These are phyloP conservation scores for Mycena metata DNA, from an alignment of 768 basidiomycete genomes.

Conservation along the genomic window DNA sequence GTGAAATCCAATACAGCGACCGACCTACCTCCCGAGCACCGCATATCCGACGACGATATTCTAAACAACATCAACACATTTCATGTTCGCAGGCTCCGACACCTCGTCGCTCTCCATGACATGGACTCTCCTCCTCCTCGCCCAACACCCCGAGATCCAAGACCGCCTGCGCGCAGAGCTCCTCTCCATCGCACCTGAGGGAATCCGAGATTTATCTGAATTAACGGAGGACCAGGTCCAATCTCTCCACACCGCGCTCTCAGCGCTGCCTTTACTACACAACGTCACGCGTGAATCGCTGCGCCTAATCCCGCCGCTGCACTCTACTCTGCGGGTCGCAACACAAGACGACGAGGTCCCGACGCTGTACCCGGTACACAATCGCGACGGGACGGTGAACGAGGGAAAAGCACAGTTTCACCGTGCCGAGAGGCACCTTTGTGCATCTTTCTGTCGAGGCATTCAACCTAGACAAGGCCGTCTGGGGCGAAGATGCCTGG, in stretches of 20 bases:
- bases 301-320: conserved; percentile 85
- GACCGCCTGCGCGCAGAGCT: conserved; percentile 80
- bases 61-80: conserved; percentile 88
- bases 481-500: conserved; percentile 90
- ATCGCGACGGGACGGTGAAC: conserved; percentile 59
- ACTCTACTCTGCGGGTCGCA: conserved; percentile 85
- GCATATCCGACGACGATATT: conserved; percentile 90
- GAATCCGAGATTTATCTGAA: conserved; percentile 53
- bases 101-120: conserved; percentile 86
- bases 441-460: conserved; percentile 86
- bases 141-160: conserved; percentile 77
- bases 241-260: conserved; percentile 67
- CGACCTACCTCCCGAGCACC: conserved; percentile 76
- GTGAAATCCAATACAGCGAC: conserved; percentile 87
- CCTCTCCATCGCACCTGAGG: conserved; percentile 55
- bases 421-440: conserved; percentile 76
- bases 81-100: conserved; percentile 93
- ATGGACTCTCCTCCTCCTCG: conserved; percentile 86
- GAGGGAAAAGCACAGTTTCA: conserved; percentile 58
- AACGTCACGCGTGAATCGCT: conserved; percentile 83
- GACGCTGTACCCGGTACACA: conserved; percentile 71
- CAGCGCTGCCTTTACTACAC: conserved; percentile 78
- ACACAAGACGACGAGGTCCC: conserved; percentile 85
- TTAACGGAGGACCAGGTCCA: conserved; percentile 76
- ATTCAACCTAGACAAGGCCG: conserved; percentile 80